A percentile compares a stretch with the other conserved stretches of the same genome.
Evolutionary conservation across 345 rosid genomes (phyloP).

Genomic region (Cardiospermum halicacabum): DNA sequence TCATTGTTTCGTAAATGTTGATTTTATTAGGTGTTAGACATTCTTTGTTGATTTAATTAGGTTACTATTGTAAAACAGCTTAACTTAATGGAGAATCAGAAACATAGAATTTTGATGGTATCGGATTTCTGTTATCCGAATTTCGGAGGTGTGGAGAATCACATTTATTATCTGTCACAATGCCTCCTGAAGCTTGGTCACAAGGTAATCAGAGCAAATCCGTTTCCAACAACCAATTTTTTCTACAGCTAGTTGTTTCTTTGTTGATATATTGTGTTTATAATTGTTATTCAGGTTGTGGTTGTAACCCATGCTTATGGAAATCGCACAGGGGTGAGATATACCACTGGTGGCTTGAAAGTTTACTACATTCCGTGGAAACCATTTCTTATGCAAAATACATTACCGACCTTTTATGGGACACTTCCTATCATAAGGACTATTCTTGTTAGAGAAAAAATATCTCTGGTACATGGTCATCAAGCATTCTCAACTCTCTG

Average conservation of each 20-base stretch:
- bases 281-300: constrained; percentile 64
- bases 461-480: constrained; percentile 88
- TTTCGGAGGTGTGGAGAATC: constrained; percentile 94
- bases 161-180: constrained; percentile 87
- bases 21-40: too few species aligned
- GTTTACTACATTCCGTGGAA: constrained; percentile 89
- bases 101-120: constrained; percentile 78
- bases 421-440: constrained; percentile 79
- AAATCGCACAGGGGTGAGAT: constrained; percentile 77
- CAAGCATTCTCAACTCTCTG: constrained; percentile 98
- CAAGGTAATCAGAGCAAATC: constrained; percentile 58
- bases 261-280: not conserved
- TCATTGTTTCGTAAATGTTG: too few species aligned
- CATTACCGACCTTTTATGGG: constrained; percentile 77
- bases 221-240: not conserved
- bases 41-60: too few species aligned
- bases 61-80: too few species aligned
- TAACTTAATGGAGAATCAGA: constrained; percentile 45
- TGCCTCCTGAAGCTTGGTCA: constrained; percentile 89
- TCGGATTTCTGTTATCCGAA: constrained; percentile 98
- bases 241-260: not conserved
- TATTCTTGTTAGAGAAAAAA: constrained; percentile 67
- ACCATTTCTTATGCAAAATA: constrained; percentile 79
- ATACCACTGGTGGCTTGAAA: constrained; percentile 89
- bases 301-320: constrained; percentile 97